Base-by-base conservation (phyloP, 2,329 filamentous ascomycete genomes). In the Annulohypoxylon truncatum region DNA sequence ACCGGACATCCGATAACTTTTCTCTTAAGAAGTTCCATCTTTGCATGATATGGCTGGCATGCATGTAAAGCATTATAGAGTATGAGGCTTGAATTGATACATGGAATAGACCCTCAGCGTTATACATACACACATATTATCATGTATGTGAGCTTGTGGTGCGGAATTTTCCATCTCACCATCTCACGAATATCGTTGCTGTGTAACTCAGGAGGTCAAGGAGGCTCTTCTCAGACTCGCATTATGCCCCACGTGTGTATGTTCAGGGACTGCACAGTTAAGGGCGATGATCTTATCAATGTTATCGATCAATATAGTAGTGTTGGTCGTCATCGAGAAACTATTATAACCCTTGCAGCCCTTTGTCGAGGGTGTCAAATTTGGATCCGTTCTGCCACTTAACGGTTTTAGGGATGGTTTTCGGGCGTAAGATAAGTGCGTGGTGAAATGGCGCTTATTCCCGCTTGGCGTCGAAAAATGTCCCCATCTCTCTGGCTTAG, bases 1-100 rank as follows among this genome's bases (percentile, higher is more conserved):
- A 15, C 48, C 64, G 64, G 64, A 67, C 55, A 53, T 67, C 64
- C 64, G 64, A 57, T 18, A 35, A 29, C 18, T 22, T 29, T 24
- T 28, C 15, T 47, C 20, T 44, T 28, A 15, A 46, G 33, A 57
- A 38, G 52, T 15, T 24, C 52, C 24, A 35, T 53, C 48, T 58
- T 40, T 20, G 38, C 50, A 51, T 63, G 28, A 38, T 44, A 29
- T 40, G 38, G 38, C 38, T 42, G 38, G 31, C 48, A 52, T 63
- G 50, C 35, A 61, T 50, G 40, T 35, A 38, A 33, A 35, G 13
- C 18, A 33, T 26, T 54, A 26, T 18, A 31, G 5, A 31, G 13
- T 12, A 18, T 15, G 22, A 26, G 44, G 40, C 10, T 44, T 44
- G 13, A 44, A 18, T 24, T 44, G 9, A 33, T 4, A 33, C 12